Percentiles rank a stretch among this genome's conserved stretches.
phyloP scores from a whole-genome alignment of 768 basidiomycete species.

The Kwoniella europaea region DNA sequence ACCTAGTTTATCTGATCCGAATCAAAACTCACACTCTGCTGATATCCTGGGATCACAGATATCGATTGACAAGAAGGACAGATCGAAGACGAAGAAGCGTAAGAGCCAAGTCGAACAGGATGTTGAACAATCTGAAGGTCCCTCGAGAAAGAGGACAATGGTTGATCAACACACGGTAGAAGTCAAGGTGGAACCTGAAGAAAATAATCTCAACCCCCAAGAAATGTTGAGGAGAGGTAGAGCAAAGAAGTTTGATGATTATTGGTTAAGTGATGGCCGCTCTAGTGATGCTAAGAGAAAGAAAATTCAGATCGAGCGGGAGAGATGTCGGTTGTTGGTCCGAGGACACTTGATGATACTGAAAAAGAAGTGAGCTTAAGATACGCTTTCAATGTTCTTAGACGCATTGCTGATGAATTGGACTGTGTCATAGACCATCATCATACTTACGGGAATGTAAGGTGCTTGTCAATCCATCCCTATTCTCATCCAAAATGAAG shows the following conservation, averaged over 20 bases:
- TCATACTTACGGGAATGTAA: background rate
- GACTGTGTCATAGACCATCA: background rate
- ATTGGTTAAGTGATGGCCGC: background rate
- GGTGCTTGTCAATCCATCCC: background rate
- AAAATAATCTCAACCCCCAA: background rate
- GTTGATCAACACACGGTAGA: background rate
- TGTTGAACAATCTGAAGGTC: too few relatives aligned
- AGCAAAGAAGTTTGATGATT: background rate
- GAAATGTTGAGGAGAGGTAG: background rate
- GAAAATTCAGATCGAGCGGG: background rate
- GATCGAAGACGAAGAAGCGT: background rate
- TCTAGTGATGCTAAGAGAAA: background rate
- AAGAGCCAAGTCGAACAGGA: background rate
- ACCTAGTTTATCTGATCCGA: background rate
- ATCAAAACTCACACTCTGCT: background rate
- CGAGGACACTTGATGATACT: background rate
- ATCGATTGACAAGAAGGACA: background rate
- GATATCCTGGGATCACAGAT: background rate
- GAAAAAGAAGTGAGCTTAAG: background rate
- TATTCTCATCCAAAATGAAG: background rate
- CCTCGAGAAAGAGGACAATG: too few relatives aligned
- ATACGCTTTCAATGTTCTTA: background rate
- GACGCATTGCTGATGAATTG: background rate
- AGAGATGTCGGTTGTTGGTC: background rate
- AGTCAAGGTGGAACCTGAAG: background rate